Evolutionary conservation across 257 asterid species (phyloP), one percentile per base, ranked within the genome.

Genomic region (Capsicum rhomboideum): DNA sequence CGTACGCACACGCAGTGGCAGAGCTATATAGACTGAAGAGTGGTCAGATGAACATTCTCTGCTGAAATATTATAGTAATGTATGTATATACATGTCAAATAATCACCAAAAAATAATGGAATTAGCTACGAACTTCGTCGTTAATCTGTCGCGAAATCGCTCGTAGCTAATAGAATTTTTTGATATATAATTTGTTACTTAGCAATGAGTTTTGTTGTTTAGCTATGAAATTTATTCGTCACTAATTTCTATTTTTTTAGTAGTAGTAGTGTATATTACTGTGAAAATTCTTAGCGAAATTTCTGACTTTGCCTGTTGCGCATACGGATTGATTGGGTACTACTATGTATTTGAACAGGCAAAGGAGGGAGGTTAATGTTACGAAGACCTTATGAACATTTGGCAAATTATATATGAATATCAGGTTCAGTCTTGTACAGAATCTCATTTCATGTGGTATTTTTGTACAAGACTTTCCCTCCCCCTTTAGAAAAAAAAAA

Each of bases 351-450:
- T 92, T 93, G 92, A 89, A 87, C 96, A 91, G 95, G 97, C 86
- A 50, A 89, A 68, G 83, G 83, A 85, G 85, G 96, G 92, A 88
- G 90, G 81, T 86, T 86, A 89, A 83, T 87, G 89, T 92, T 88
- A 89, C 91, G 90, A 83, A 69, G 88, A 89, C 86, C 89, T 88
- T 87, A 86, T 91, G 87, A 87, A 90, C 90, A 86, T 91, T 53
- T 56, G 88, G 90, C 88, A 90, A 86, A 86, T 85, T 89, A 84
- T 91, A 86, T 88, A 85, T 91, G 86, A 87, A 86, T 86, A 87
- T 91, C 95, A 94, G 97, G 98, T 92, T 91, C 96, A 91, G 98
- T 93, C 97, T 93, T 95, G 97, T 95, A 94, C 97, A 89, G 87
- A 85, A 89, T 89, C 89, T 92, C 96, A 90, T 86, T 87, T 86